Evolutionary conservation across 2,329 filamentous ascomycete species (phyloP).

Genomic region (Cladosporium sp.): DNA sequence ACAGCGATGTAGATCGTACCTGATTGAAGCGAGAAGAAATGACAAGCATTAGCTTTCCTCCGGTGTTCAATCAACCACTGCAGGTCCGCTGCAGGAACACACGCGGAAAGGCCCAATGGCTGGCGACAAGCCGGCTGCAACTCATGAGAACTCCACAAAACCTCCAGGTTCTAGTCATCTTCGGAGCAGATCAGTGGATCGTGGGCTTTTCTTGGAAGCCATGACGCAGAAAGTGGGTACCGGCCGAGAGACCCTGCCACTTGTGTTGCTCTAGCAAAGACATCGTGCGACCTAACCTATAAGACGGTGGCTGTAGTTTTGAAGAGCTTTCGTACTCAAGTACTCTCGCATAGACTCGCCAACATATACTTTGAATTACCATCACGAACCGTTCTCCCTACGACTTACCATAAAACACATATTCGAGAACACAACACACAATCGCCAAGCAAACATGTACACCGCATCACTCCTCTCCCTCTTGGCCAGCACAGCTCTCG

Average conservation of each 20-base stretch:
- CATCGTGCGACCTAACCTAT: background rate
- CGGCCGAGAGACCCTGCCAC: constrained; percentile 2
- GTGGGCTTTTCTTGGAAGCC: constrained; percentile 4
- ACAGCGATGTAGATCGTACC: background rate
- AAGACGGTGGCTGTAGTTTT: constrained; percentile 8
- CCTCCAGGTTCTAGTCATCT: constrained; percentile 7
- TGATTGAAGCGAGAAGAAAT: background rate
- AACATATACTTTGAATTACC: background rate
- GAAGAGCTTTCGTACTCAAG: background rate
- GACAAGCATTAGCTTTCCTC: constrained; percentile 12
- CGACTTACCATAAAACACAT: background rate
- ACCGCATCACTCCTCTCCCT: background rate
- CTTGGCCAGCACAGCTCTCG: background rate
- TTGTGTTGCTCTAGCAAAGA: constrained; percentile 8
- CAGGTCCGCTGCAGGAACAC: constrained; percentile 7
- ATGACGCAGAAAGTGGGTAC: constrained; percentile 10
- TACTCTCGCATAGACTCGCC: background rate
- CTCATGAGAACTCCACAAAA: background rate
- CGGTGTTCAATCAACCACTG: background rate
- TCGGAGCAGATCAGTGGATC: constrained; percentile 8
- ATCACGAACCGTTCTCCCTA: background rate
- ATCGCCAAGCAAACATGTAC: background rate
- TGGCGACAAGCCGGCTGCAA: constrained; percentile 1
- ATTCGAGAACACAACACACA: background rate
- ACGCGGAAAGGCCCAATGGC: background rate